Evolutionary conservation across 768 basidiomycete genomes (phyloP).

Genomic region (Boletellus emodensis): DNA sequence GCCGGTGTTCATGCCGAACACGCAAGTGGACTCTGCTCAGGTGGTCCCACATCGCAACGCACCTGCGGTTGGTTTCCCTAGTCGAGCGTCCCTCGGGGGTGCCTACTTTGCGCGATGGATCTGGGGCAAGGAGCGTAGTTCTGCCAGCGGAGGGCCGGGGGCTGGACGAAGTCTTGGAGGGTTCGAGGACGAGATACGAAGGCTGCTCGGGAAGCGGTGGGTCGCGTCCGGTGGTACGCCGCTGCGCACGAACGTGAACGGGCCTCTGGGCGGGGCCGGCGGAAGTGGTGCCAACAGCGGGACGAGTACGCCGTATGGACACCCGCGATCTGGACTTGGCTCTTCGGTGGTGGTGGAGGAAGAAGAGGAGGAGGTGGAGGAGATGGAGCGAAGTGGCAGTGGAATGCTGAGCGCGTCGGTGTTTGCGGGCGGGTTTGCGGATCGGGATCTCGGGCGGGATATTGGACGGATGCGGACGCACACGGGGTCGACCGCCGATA

Average conservation of each 20-base stretch:
- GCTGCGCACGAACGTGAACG: constrained; percentile 58
- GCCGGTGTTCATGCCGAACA: constrained; percentile 67
- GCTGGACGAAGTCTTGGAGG: constrained; percentile 43
- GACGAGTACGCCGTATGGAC: constrained; percentile 62
- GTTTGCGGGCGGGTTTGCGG: constrained; percentile 37
- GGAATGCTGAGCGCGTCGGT: constrained; percentile 28
- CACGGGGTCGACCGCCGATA: constrained; percentile 44
- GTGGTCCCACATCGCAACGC: constrained; percentile 66
- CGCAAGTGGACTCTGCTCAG: constrained; percentile 77
- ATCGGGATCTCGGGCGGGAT: constrained; percentile 36
- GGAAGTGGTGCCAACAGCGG: constrained; percentile 59
- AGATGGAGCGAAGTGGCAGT: constrained; percentile 41
- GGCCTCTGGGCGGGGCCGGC: constrained; percentile 28
- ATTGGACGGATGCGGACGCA: constrained; percentile 50
- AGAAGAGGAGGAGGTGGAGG: constrained; percentile 70
- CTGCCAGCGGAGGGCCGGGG: constrained; percentile 28
- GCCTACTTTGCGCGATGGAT: constrained; percentile 85
- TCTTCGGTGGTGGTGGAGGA: constrained; percentile 61
- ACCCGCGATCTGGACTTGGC: constrained; percentile 49
- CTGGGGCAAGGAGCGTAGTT: constrained; percentile 63
- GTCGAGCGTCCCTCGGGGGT: constrained; percentile 65
- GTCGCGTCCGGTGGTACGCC: constrained; percentile 56
- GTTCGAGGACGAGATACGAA: constrained; percentile 77
- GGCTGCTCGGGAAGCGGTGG: constrained; percentile 74
- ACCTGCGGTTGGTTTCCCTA: constrained; percentile 64